These are phyloP conservation scores for Begonia masoniana DNA, from an alignment of 306 rosid genomes.

Conservation along the genomic window DNA sequence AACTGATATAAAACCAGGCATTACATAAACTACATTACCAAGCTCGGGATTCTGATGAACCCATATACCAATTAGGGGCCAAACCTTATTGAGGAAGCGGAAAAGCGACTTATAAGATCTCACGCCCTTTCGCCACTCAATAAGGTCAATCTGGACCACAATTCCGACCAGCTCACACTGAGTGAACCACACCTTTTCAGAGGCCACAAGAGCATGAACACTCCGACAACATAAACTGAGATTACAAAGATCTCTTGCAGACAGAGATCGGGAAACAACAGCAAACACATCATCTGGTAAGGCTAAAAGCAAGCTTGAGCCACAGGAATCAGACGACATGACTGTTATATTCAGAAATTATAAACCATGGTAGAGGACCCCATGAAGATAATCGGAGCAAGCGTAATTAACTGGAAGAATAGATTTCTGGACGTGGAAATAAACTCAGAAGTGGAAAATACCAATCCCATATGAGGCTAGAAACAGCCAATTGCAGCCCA, in stretches of 20 bases:
- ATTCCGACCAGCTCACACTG: constrained; percentile 51
- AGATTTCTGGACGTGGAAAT: no score
- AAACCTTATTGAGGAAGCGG: constrained; percentile 45
- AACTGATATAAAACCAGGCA: constrained; percentile 89
- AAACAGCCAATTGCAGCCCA: no score
- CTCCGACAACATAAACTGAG: constrained; percentile 51
- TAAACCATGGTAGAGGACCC: no score
- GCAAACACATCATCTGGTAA: constrained; percentile 70
- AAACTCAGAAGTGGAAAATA: no score
- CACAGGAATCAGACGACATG: constrained; percentile 35
- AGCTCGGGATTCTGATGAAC: constrained; percentile 98
- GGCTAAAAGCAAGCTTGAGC: constrained; percentile 40
- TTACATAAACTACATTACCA: constrained; percentile 84
- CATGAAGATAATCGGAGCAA: no score
- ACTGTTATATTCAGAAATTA: not conserved
- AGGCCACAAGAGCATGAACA: constrained; percentile 35
- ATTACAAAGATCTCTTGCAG: constrained; percentile 60
- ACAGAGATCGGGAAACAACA: constrained; percentile 35
- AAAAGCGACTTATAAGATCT: constrained; percentile 68
- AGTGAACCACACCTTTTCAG: constrained; percentile 70
- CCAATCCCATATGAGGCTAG: no score
- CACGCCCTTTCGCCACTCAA: constrained; percentile 66
- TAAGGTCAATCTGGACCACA: constrained; percentile 41
- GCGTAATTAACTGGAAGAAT: no score
- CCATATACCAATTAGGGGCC: constrained; percentile 84